Conservation (phyloP, 306 rosid genomes). For the Pyrus betulifolia region DNA sequence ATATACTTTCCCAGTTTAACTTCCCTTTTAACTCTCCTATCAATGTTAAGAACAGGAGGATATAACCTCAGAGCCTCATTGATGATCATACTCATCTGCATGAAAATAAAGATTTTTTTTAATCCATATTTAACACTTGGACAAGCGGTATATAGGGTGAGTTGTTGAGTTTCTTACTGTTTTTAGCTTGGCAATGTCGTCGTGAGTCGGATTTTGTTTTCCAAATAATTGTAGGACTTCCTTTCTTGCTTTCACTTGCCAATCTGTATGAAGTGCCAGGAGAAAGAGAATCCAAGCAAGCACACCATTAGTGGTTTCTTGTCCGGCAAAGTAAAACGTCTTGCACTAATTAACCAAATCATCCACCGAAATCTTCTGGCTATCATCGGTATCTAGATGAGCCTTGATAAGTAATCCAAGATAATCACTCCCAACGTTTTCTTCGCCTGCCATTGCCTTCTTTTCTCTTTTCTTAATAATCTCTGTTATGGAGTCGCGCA, state of each 20-base stretch:
- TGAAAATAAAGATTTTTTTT: not conserved
- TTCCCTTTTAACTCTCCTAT: not conserved
- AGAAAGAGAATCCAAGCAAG: not conserved
- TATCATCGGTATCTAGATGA: not conserved
- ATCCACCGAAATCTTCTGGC: not conserved
- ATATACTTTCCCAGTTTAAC: not conserved
- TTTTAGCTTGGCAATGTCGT: not conserved
- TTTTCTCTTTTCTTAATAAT: not conserved
- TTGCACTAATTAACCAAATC: not conserved
- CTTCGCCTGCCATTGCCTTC: not conserved
- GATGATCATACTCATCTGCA: not conserved
- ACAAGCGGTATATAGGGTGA: not conserved
- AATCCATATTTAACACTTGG: not conserved
- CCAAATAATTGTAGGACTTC: not conserved
- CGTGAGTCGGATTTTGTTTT: not conserved
- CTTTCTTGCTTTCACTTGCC: not conserved
- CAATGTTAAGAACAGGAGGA: not conserved
- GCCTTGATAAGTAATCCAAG: not conserved
- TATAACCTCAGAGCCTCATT: not conserved
- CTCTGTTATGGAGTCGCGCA: not conserved
- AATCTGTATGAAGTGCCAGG: not conserved
- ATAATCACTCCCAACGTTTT: not conserved
- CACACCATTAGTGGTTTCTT: not conserved
- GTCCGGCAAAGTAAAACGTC: not conserved
- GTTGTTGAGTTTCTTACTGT: not conserved